phyloP scores from a whole-genome alignment of 2,329 filamentous ascomycete genomes.

The Fusarium compactum region DNA sequence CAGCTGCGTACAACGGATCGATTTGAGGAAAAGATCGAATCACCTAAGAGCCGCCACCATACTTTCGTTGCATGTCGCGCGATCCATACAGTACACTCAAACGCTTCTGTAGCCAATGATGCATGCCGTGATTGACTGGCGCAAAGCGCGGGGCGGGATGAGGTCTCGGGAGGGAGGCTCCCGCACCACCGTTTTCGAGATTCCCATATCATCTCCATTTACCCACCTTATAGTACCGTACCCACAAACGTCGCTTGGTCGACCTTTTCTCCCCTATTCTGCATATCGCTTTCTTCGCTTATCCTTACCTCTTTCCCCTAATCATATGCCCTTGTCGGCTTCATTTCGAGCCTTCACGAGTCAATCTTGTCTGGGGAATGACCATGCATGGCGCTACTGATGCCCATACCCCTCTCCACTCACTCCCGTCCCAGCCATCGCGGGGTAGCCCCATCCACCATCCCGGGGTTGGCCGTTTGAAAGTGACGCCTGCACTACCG shows the following conservation, averaged over 20 bases:
- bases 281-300: conserved; percentile 2
- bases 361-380: conserved; percentile 22
- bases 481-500: conserved; percentile 38
- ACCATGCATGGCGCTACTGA: conserved; percentile 25
- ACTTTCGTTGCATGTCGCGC: conserved; percentile 13
- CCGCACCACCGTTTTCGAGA: conserved; percentile 37
- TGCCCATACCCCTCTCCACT: conserved; percentile 31
- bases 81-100: conserved; percentile 17
- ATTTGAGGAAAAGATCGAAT: conserved; percentile 7
- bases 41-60: conserved; percentile 26
- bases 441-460: conserved; percentile 44
- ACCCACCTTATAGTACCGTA: conserved; percentile 7
- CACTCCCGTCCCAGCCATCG: conserved; percentile 40
- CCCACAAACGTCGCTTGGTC: neutral
- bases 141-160: conserved; percentile 36
- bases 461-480: conserved; percentile 39
- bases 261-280: neutral
- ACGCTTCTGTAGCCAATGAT: conserved; percentile 33
- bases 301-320: conserved; percentile 14
- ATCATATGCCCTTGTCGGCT: conserved; percentile 19
- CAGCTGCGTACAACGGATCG: conserved; percentile 1
- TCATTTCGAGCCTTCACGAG: conserved; percentile 15
- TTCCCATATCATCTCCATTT: conserved; percentile 13
- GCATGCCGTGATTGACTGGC: conserved; percentile 29
- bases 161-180: conserved; percentile 43